Evolutionary conservation across 139 green algal species (phyloP).

Genomic region (Chloropicon primus): DNA sequence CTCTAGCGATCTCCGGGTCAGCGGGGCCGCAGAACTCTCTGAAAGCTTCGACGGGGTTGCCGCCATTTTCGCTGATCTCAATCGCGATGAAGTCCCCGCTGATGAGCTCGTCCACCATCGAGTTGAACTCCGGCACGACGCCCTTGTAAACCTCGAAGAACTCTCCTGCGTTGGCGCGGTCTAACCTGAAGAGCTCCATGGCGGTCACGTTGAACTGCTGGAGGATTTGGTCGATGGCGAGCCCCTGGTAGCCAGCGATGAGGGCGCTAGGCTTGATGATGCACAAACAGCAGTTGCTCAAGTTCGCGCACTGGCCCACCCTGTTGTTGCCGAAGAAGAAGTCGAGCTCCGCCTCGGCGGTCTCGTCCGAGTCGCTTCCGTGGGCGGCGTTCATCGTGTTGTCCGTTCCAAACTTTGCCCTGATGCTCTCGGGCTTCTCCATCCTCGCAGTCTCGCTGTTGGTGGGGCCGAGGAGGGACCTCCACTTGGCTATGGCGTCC

Average conservation of each 20-base stretch:
- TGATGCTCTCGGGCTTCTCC: constrained; percentile 41
- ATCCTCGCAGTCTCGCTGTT: constrained; percentile 24
- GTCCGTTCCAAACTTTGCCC: constrained; percentile 24
- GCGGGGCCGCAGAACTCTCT: constrained; percentile 41
- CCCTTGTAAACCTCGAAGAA: constrained; percentile 65
- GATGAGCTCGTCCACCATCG: constrained; percentile 60
- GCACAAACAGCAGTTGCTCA: constrained; percentile 29
- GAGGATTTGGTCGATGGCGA: constrained; percentile 27
- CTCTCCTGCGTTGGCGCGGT: constrained; percentile 31
- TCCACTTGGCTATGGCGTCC: constrained; percentile 41
- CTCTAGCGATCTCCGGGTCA: constrained; percentile 58
- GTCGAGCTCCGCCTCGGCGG: constrained; percentile 31
- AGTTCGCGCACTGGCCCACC: constrained; percentile 11
- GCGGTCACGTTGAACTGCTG: constrained; percentile 41
- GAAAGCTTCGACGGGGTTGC: neutral
- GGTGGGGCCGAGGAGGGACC: constrained; percentile 33
- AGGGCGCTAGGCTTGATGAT: constrained; percentile 61
- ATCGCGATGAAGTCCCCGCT: constrained; percentile 43
- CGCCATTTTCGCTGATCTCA: constrained; percentile 27
- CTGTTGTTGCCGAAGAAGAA: constrained; percentile 49
- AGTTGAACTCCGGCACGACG: constrained; percentile 51
- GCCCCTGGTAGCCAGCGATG: constrained; percentile 20
- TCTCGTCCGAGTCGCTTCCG: constrained; percentile 47
- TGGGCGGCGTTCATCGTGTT: constrained; percentile 48
- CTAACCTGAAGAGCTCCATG: constrained; percentile 39